A percentile compares a stretch with the other conserved stretches of the same genome.
These are phyloP conservation scores for Perkinsus chesapeaki DNA, from an alignment of 169 alveolate genomes.

Conservation along the genomic window DNA sequence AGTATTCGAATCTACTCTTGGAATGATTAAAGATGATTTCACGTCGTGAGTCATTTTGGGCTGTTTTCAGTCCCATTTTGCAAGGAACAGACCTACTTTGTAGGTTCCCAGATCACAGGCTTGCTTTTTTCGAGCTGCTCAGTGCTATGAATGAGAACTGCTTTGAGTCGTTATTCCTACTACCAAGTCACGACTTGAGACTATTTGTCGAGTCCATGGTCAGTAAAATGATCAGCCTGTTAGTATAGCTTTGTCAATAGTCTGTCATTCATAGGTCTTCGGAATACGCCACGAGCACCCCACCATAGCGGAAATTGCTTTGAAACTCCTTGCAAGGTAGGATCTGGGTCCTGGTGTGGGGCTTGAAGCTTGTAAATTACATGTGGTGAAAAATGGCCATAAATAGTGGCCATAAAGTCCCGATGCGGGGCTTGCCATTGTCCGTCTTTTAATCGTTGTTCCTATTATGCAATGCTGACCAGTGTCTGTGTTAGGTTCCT, in stretches of 20 bases:
- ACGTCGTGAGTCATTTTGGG: background rate
- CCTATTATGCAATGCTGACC: background rate
- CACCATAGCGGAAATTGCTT: slow-evolving; percentile 77
- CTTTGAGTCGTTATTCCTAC: slow-evolving; percentile 27
- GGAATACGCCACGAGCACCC: slow-evolving; percentile 76
- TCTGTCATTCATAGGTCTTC: background rate
- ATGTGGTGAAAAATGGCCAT: too few relatives aligned
- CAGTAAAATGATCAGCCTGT: background rate
- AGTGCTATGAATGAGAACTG: slow-evolving; percentile 38
- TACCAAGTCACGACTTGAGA: slow-evolving; percentile 41
- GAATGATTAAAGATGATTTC: slow-evolving; percentile 77
- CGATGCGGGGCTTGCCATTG: too few relatives aligned
- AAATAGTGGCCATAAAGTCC: too few relatives aligned
- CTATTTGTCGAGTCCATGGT: slow-evolving; percentile 42
- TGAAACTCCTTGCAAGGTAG: slow-evolving; percentile 38
- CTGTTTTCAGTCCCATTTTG: too few relatives aligned
- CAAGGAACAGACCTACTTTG: too few relatives aligned
- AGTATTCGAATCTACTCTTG: slow-evolving; percentile 69
- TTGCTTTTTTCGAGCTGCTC: slow-evolving; percentile 40
- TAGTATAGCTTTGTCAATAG: background rate
- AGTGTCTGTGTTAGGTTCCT: background rate
- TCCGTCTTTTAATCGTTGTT: background rate
- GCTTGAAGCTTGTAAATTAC: too few relatives aligned
- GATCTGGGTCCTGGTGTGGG: slow-evolving; percentile 14
- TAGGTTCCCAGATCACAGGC: slow-evolving; percentile 47